Base-by-base conservation (phyloP, 179 eudicot species). In the Drosera spatulata region DNA sequence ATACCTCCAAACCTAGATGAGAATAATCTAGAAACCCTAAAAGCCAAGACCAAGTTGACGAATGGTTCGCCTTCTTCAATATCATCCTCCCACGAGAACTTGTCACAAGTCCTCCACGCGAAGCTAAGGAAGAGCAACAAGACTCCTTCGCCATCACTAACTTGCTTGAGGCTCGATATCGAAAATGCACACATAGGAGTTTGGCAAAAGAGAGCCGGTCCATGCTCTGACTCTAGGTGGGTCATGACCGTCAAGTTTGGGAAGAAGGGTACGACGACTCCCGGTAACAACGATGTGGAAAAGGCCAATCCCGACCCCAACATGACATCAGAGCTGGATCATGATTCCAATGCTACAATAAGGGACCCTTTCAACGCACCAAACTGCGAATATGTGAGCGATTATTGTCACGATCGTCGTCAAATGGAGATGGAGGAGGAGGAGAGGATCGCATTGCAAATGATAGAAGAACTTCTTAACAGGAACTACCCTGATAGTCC, bases 401-500 rank as follows among this genome's bases (percentile, higher is more conserved):
- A 55, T 13, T 4, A 43, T 22, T 12, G 50, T 39, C 12, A 37
- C 11, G 14, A 39, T 42, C 41, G 8, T 14, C 10, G 12, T 39
- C 61, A 64, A 40, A 56, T 56, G 59, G 43, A 4, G 13, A 69
- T 86, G 61, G 78, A 77, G 63, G 97, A 85, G 65, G 97, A 90
- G 67, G 86, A 85, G 53, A 83, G 66, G 64, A 75, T 81, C 66
- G 93, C 93, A 8, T 64, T 90, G 66, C 95, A 87, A 62, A 90
- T 90, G 95, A 87, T 90, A 39, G 97, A 90, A 67, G 97, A 90
- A 55, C 78, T 90, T 41, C 86, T 90, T 37, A 56, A 64, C 49
- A 56, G 61, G 60, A 64, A 64, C 48, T 46, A n/a, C 38, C 68
- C 56, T 43, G 10, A 7, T 48, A 64, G 47, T 57, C 53, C 61